Evolutionary conservation across 1,284 basidiomycete species (phyloP), one percentile per base, ranked within the genome.

Genomic region (Ustilago curta): DNA sequence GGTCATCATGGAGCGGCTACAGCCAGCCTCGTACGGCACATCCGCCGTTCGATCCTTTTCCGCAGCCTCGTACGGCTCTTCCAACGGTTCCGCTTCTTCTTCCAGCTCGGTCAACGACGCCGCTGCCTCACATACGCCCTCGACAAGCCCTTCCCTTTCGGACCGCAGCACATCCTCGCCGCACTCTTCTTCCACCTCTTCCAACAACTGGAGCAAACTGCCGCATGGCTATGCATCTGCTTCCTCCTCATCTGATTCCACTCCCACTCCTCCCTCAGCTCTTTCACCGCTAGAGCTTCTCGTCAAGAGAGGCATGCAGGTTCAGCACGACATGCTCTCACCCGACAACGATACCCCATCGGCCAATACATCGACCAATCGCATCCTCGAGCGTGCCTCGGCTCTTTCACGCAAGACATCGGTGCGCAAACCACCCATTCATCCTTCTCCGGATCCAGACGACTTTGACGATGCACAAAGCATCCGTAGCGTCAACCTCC

Each of bases 401-500:
- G 69, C 73, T 4, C 62, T 76, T 12, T 71, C 73, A 1, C 68
- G 73, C 35, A 64, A 64, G 21, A 71, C 69, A 2, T 71, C 69
- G 23, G 65, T 76, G n/a, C 59, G 67, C 31, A 56, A 64, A 12
- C 59, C 63, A 9, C 72, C 63, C 19, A 39, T 65, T 4, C 69
- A 76, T 23, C 73, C 73, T 9, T 72, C 73, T n/a, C 73, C 69
- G 2, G 73, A 72, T 16, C 64, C 64, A 14, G 68, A 75, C 44
- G 64, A 75, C 49, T 63, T 70, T 39, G 66, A 74, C 47, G 73
- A 76, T 19, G 35, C 69, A 6, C 64, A 60, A 23, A 76, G 73
- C 55, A 68, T 76, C 14, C 64, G 69, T 2, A 76, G 73, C 65
- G 65, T 76, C 69, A 69, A 76, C 40, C 57, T 76, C 19, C 56